Base-by-base conservation (phyloP, 345 rosid species). In the Brassica incana region DNA sequence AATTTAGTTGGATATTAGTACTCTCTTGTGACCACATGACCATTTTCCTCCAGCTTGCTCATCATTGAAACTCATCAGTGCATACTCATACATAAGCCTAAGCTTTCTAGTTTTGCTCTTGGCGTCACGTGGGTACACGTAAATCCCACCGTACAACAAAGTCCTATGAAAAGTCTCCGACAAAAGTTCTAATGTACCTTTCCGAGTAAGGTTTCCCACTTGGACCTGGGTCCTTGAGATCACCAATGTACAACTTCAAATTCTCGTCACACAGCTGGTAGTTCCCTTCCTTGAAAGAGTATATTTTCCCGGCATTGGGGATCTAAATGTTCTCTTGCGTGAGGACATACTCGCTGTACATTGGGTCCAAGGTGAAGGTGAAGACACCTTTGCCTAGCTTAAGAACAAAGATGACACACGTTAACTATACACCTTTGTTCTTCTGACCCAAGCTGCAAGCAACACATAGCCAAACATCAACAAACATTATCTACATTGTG, bases 31-130 rank as follows among this genome's bases (percentile, higher is more conserved):
- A 4, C 97, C 99, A 77, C 89, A 95, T 10, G 97, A 95, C 5
- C 99, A 97, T 86, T 92, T 91, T 23, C 97, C 99, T n/a, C 97
- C 97, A 8, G 99, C 97, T 86, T 95, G 97, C 83, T 95, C 97
- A 2, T 76, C 99, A 20, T 90, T 91, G 77, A 88, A 92, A 86
- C 99, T 95, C 99, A 92, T 95, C 0, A 97, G 99, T 69, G 97
- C 99, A 74, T 97, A 90, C 69, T 95, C 99, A 50, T 90, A 92
- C 83, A 92, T 78, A 45, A 95, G 88, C 85, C 97, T 92, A 73
- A 95, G 84, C 87, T 92, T 95, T 68, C 99, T 97, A 32, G 91
- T 95, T 86, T 92, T 89, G 88, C 94, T 95, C 85, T 90, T 92
- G 77, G 85, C 80, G 86, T 95, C 99, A 69, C 94, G 92, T 1